Base-by-base conservation (phyloP, 2,329 filamentous ascomycete genomes). In the Fusarium burgessii region DNA sequence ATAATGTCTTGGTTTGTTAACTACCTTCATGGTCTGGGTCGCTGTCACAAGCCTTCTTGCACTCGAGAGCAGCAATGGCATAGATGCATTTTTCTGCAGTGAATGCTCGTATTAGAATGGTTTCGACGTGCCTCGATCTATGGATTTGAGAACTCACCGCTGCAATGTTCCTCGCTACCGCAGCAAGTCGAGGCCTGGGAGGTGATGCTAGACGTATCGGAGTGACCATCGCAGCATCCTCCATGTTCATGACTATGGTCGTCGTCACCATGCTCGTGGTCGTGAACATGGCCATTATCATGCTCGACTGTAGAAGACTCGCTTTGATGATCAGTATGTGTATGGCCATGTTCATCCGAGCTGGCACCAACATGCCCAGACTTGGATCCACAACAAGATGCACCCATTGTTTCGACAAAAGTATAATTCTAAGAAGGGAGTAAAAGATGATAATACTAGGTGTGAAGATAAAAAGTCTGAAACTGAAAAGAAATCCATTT, bases 71-170 rank as follows among this genome's bases (percentile, higher is more conserved):
- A 3, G 68, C 68, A 4, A 50, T 70, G 0, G 64, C 60, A 3
- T 29, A 36, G 12, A 71, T 71, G 2, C 68, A 71, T 1, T 71
- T 65, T 36, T 71, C 68, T 71, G 8, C 3, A 2, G 4, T 6
- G 17, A 18, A 2, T 3, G 7, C 2, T 1, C 1, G 0, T 32
- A 1, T 33, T 8, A 62, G 6, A 13, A 2, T 10, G 4, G 4
- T 8, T 15, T 10, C 8, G 8, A 7, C 10, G 14, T 2, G 3
- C 11, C 2, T 10, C 9, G 25, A 10, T 8, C 7, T 18, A 2
- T 4, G 0, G 7, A 4, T n/a, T 11, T 6, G 13, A 7, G 8
- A 3, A 4, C 43, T 4, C 20, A 65, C 62, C 62, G 4, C 33
- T 65, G 12, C 62, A 66, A 0, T 58, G 43, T 32, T 66, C 62